A percentile compares a stretch with the other conserved stretches of the same genome.
Conservation (phyloP, 768 basidiomycete species). For the Lepiota venenata region DNA sequence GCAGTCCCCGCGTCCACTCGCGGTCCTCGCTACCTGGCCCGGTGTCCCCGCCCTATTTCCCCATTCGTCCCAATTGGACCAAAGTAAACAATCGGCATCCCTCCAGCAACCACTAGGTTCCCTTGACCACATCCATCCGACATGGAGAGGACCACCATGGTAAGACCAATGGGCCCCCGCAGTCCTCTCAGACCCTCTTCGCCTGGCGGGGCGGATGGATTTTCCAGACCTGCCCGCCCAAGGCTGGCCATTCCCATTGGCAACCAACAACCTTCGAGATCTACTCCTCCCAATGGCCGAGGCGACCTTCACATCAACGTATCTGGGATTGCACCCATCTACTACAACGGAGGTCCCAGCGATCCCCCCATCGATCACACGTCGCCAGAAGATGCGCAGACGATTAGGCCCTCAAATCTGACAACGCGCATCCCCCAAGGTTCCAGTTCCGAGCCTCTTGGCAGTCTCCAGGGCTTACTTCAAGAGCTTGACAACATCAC, state of each 20-base stretch:
- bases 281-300: not conserved
- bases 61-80: conserved; percentile 23
- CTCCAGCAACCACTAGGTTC: conserved; percentile 16
- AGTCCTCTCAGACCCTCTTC: conserved; percentile 29
- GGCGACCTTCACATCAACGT: not conserved
- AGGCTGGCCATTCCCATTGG: not conserved
- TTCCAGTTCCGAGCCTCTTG: conserved; percentile 29
- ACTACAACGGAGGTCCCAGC: conserved; percentile 6
- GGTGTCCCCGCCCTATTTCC: conserved; percentile 12
- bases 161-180: conserved; percentile 52
- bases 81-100: conserved; percentile 24
- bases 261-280: not conserved
- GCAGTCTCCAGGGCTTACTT: conserved; percentile 35
- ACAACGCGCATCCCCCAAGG: conserved; percentile 27
- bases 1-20: not conserved
- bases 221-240: not conserved
- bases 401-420: conserved; percentile 19
- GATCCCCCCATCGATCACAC: conserved; percentile 4
- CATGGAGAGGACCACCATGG: conserved; percentile 23
- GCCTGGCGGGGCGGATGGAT: not conserved
- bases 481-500: conserved; percentile 27
- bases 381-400: conserved; percentile 8
- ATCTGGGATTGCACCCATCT: not conserved
- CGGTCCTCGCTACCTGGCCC: not conserved
- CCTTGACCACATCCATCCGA: conserved; percentile 25